Conservation (phyloP, 2,329 filamentous ascomycete genomes). For the Aspergillus novoparasiticus region DNA sequence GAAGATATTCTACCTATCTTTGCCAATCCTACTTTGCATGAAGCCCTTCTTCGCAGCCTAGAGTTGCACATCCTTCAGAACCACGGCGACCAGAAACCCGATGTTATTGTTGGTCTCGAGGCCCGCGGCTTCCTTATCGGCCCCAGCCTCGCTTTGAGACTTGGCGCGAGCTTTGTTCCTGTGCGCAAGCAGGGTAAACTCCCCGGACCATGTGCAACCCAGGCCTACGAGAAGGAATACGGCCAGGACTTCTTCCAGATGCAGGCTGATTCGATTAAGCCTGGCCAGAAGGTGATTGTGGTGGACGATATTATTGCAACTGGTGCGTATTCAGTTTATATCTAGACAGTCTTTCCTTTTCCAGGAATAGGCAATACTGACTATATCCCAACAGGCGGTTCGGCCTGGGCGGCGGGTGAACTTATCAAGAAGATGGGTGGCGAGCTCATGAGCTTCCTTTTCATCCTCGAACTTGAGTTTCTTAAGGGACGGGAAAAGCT, state of each 20-base stretch:
- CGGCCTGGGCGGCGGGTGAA: constrained; percentile 81
- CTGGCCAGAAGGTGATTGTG: constrained; percentile 85
- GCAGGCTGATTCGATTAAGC: constrained; percentile 80
- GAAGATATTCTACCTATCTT: constrained; percentile 98
- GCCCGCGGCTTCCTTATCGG: constrained; percentile 95
- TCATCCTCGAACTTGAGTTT: constrained; percentile 93
- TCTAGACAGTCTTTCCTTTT: neutral
- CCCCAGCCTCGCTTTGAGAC: constrained; percentile 78
- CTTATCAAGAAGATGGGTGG: constrained; percentile 87
- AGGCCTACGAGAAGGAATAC: constrained; percentile 92
- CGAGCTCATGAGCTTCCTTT: constrained; percentile 83
- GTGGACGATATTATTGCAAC: constrained; percentile 99
- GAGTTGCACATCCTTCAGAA: constrained; percentile 75
- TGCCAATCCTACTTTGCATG: constrained; percentile 72
- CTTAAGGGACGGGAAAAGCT: constrained; percentile 91
- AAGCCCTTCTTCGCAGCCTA: constrained; percentile 77
- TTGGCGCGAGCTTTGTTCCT: constrained; percentile 86
- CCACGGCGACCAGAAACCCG: constrained; percentile 67
- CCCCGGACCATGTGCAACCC: constrained; percentile 83
- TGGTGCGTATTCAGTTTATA: constrained; percentile 59
- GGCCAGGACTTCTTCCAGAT: constrained; percentile 95
- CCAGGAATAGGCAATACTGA: constrained; percentile 4
- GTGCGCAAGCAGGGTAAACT: constrained; percentile 96
- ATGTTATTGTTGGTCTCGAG: constrained; percentile 91
- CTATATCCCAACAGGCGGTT: constrained; percentile 68